These are phyloP conservation scores for Lactuca saligna DNA, from an alignment of 129 eudicot species.

Conservation along the genomic window DNA sequence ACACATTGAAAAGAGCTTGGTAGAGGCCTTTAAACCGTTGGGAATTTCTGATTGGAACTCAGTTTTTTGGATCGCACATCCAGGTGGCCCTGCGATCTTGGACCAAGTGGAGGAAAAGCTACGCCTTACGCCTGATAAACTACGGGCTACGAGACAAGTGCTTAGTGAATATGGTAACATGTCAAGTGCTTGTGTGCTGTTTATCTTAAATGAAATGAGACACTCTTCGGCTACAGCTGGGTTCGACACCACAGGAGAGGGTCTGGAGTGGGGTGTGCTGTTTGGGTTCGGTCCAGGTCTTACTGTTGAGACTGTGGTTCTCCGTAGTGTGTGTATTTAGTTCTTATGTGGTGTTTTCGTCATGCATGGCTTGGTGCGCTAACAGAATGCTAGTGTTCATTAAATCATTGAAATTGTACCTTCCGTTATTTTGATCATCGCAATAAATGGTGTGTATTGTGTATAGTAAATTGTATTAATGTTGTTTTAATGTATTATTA, in stretches of 20 bases:
- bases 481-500: too few species aligned
- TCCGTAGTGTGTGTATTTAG: slow-evolving; percentile 28
- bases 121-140: slow-evolving; percentile 25
- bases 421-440: not conserved
- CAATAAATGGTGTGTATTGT: not conserved
- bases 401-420: slow-evolving; percentile 9
- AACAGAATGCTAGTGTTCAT: not conserved
- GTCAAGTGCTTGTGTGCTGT: slow-evolving; percentile 69
- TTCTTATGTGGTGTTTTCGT: not conserved
- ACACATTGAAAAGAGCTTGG: slow-evolving; percentile 26
- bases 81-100: slow-evolving; percentile 30
- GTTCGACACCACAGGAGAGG: slow-evolving; percentile 51
- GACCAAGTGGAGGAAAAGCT: slow-evolving; percentile 28
- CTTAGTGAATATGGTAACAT: slow-evolving; percentile 52
- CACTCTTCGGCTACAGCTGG: slow-evolving; percentile 50
- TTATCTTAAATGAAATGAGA: slow-evolving; percentile 65
- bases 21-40: slow-evolving; percentile 26
- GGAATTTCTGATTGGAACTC: slow-evolving; percentile 30
- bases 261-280: slow-evolving; percentile 40
- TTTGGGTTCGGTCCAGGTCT: slow-evolving; percentile 42
- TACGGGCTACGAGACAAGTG: slow-evolving; percentile 28
- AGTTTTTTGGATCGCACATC: slow-evolving; percentile 30
- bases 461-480: too few species aligned
- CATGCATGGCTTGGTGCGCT: not conserved
- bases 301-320: slow-evolving; percentile 36